Evolutionary conservation across 2,329 filamentous ascomycete species (phyloP).

Genomic region (Monilinia vaccinii-corymbosi): DNA sequence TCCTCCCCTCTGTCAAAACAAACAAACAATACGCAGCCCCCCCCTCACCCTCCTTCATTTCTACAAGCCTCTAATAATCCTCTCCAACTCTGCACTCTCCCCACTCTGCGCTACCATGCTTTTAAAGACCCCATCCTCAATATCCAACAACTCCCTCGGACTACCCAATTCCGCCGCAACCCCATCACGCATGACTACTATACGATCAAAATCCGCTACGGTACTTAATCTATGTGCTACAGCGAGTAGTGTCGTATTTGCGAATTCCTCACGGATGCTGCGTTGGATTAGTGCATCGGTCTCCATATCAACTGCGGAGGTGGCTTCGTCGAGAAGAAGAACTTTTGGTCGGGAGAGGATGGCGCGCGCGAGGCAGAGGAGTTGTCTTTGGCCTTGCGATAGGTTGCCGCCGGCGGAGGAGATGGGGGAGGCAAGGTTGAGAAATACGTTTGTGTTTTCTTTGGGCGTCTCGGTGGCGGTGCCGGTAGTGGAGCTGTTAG

Average conservation of each 20-base stretch:
- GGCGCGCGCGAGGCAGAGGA: constrained; percentile 62
- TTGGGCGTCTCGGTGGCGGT: constrained; percentile 24
- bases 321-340: constrained; percentile 71
- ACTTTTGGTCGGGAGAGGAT: constrained; percentile 63
- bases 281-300: constrained; percentile 66
- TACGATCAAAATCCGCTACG: constrained; percentile 65
- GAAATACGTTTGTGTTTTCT: constrained; percentile 56
- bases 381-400: constrained; percentile 64
- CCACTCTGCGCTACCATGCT: constrained; percentile 28
- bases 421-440: constrained; percentile 50
- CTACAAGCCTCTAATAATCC: constrained; percentile 11
- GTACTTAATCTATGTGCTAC: constrained; percentile 68
- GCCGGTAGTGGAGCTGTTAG: background rate
- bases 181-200: constrained; percentile 65
- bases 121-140: constrained; percentile 16
- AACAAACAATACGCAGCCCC: no score
- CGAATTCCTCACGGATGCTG: constrained; percentile 62
- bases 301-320: constrained; percentile 65
- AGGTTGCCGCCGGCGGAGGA: constrained; percentile 63
- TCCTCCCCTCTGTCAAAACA: background rate
- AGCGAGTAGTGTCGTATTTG: constrained; percentile 57
- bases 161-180: constrained; percentile 56
- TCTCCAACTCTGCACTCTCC: constrained; percentile 17
- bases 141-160: constrained; percentile 43
- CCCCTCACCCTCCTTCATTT: background rate